phyloP scores from a whole-genome alignment of 345 rosid species.

The Bruguiera gymnorhiza region DNA sequence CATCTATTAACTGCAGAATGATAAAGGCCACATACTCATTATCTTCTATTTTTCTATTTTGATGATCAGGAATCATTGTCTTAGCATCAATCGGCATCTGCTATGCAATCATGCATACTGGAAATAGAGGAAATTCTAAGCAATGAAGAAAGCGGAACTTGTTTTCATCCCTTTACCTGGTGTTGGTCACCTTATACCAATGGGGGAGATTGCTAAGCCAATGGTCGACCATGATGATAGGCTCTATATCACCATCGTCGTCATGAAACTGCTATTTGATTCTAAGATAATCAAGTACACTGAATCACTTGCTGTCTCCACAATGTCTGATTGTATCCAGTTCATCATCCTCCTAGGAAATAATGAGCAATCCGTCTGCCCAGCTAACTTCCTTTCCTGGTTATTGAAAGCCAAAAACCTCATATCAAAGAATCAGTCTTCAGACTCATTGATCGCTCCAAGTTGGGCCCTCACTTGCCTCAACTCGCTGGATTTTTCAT shows the following conservation, averaged over 20 bases:
- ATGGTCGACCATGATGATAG: neutral
- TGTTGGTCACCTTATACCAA: slow-evolving; percentile 15
- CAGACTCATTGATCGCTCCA: neutral
- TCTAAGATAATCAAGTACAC: neutral
- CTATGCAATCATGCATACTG: too few species aligned
- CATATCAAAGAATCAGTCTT: neutral
- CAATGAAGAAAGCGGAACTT: neutral
- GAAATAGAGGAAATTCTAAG: neutral
- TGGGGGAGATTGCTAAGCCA: slow-evolving; percentile 1
- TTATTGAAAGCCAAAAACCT: slow-evolving; percentile 3
- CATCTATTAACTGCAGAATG: too few species aligned
- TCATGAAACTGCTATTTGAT: neutral
- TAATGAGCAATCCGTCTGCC: neutral
- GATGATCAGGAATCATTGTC: too few species aligned
- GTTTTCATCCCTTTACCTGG: slow-evolving; percentile 12
- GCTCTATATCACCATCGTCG: slow-evolving; percentile 7
- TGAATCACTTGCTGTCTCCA: neutral
- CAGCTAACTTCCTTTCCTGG: neutral
- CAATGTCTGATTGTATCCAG: neutral
- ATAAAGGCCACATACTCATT: too few species aligned
- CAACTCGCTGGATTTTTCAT: slow-evolving; percentile 43
- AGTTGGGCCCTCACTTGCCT: slow-evolving; percentile 17
- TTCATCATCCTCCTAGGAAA: neutral
- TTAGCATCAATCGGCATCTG: too few species aligned
- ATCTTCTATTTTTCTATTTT: too few species aligned